Base-by-base conservation (phyloP, 306 rosid genomes). In the Rosa multiflora region DNA sequence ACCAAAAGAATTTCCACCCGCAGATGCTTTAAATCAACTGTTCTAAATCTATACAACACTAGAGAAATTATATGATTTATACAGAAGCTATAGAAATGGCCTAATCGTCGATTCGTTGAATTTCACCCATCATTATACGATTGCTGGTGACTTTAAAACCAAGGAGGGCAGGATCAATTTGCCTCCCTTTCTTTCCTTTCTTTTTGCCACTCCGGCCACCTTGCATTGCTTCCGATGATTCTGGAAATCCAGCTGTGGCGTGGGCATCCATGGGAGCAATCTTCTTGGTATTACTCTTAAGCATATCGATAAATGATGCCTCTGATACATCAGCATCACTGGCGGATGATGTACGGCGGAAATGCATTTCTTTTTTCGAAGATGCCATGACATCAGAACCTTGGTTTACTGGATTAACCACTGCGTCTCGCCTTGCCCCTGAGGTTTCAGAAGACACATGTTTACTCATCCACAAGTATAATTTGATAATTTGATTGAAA, bases 111-210 rank as follows among this genome's bases (percentile, higher is more conserved):
- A 85, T 23, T 42, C 92, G 88, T 49, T 80, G 90, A n/a, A 89
- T 89, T 79, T 89, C 92, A 51, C 92, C 92, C 90, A 85, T 89
- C 88, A 84, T 85, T 15, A 88, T 88, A n/a, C 92, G 90, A 26
- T 78, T 89, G 79, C 90, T 89, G 42, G 88, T 82, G 23, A 89
- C 92, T 77, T 86, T 89, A 74, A 89, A 89, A 39, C 92, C 92
- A 9, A 89, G 92, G 48, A 89, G 88, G 5, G 92, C 84, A 0
- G 92, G 90, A 63, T 89, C 88, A 15, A 89, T 86, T 83, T 86
- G 92, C 81, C 84, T 80, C 78, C 87, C 88, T 72, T 89, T 88
- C 79, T 85, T 89, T 29, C 92, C 92, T 61, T 89, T 89, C 90
- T 73, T 89, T 79, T 84, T 89, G 73, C 88, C 88, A 44, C 88